Evolutionary conservation across 2,329 filamentous ascomycete genomes (phyloP), one percentile per base, ranked within the genome.

Genomic region (Alternaria sp.): DNA sequence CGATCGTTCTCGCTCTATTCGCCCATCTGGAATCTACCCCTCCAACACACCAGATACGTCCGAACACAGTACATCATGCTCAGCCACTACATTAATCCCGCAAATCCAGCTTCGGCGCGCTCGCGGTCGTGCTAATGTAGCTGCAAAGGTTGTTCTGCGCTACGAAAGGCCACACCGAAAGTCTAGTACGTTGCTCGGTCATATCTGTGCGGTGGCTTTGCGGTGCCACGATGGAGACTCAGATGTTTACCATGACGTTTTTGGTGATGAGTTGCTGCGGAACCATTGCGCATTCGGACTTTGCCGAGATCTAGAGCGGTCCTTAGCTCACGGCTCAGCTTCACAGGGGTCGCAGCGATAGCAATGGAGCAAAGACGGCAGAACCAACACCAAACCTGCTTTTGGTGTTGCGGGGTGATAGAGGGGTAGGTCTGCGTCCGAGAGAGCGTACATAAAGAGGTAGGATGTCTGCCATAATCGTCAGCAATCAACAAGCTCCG

Each of bases 291-390:
- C 27, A 30, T 44, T 34, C 38, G 45, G 54, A 40, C 45, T 40
- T 57, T 34, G 45, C 45, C 46, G 38, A 44, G 38, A 52, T 57
- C 54, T 57, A 57, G 45, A 57, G 45, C 54, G 54, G 36, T 52
- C 54, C 36, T 46, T 9, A 44, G 22, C 45, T 41, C 30, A 51
- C 22, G 28, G 32, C n/a, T 57, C 54, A 57, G 54, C 45, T 57
- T 43, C 45, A 48, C 54, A 57, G 54, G 54, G 54, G 38, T 57
- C 54, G 16, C 18, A 36, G 38, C 28, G 46, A 57, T 43, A 34
- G 18, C 28, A 18, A 43, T 51, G n/a, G 20, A 34, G 40, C 45
- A 34, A 27, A 49, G 20, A 28, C 32, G 43, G 34, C n/a, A 49
- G 3, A 20, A 30, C 43, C 18, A 36, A 40, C 36, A 51, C 25